phyloP scores from a whole-genome alignment of 192 early-diverging fungal species.

The Spizellomyces sp. region DNA sequence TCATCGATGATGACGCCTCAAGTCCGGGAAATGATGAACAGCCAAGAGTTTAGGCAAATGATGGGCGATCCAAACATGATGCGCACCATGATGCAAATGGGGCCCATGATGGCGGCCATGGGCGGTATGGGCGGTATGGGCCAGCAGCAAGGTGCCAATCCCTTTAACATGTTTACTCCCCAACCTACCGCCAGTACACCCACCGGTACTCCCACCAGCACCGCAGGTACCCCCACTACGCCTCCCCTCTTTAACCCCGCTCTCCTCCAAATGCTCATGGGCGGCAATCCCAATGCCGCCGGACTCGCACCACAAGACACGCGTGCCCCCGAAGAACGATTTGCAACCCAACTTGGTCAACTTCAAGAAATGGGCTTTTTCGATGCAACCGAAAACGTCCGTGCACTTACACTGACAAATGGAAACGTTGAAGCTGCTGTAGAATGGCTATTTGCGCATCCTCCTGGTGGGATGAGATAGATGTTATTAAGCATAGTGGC shows the following conservation, averaged over 20 bases:
- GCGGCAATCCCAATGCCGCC: slow-evolving; percentile 11
- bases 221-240: background rate
- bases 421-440: slow-evolving; percentile 96
- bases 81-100: slow-evolving; percentile 72
- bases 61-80: slow-evolving; percentile 83
- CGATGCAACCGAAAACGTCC: slow-evolving; percentile 86
- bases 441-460: slow-evolving; percentile 71
- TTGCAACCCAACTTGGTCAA: slow-evolving; percentile 71
- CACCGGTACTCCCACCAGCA: background rate
- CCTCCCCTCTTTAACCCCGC: slow-evolving; percentile 28
- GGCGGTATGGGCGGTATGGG: slow-evolving; percentile 45
- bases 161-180: background rate
- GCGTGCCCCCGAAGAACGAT: slow-evolving; percentile 53
- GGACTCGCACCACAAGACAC: slow-evolving; percentile 6
- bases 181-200: background rate
- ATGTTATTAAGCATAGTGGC: background rate
- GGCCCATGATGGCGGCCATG: slow-evolving; percentile 42
- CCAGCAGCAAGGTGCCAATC: background rate
- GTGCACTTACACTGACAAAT: slow-evolving; percentile 75
- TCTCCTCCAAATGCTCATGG: slow-evolving; percentile 28
- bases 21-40: slow-evolving; percentile 81
- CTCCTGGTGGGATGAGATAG: slow-evolving; percentile 31
- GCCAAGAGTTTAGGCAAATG: slow-evolving; percentile 60
- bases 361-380: slow-evolving; percentile 97
- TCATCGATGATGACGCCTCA: slow-evolving; percentile 78